These are phyloP conservation scores for Lactifluus echinatus DNA, from an alignment of 768 basidiomycete genomes.

Conservation along the genomic window DNA sequence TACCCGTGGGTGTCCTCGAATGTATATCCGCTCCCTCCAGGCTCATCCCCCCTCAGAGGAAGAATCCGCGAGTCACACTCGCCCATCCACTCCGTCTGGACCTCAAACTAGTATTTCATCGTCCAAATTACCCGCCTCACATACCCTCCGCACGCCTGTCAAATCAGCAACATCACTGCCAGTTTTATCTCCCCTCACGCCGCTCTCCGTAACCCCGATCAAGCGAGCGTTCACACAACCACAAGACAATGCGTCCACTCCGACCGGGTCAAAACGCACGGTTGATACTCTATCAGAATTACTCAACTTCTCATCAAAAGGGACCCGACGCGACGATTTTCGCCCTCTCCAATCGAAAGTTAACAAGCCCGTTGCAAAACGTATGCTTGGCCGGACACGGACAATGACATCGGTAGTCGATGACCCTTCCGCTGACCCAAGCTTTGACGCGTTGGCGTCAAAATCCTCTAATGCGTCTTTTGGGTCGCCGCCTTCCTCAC, in stretches of 20 bases:
- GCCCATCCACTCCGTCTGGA: neutral
- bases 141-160: conserved; percentile 17
- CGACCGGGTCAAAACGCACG: conserved; percentile 12
- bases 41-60: neutral
- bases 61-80: neutral
- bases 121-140: conserved; percentile 8
- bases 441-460: conserved; percentile 22
- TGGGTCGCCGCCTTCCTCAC: conserved; percentile 12
- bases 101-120: neutral
- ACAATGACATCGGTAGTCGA: conserved; percentile 45
- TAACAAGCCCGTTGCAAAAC: conserved; percentile 40
- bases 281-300: conserved; percentile 40
- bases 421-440: conserved; percentile 24
- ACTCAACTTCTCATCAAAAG: conserved; percentile 32
- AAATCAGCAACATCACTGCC: conserved; percentile 9
- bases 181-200: conserved; percentile 16
- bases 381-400: conserved; percentile 63
- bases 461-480: conserved; percentile 19
- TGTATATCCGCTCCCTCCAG: neutral
- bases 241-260: conserved; percentile 9
- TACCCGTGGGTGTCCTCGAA: conserved; percentile 5
- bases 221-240: conserved; percentile 3
- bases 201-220: conserved; percentile 1
- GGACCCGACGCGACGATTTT: neutral
- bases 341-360: conserved; percentile 10